Evolutionary conservation across 768 basidiomycete species (phyloP).

Genomic region (Tephrocybe sp.): DNA sequence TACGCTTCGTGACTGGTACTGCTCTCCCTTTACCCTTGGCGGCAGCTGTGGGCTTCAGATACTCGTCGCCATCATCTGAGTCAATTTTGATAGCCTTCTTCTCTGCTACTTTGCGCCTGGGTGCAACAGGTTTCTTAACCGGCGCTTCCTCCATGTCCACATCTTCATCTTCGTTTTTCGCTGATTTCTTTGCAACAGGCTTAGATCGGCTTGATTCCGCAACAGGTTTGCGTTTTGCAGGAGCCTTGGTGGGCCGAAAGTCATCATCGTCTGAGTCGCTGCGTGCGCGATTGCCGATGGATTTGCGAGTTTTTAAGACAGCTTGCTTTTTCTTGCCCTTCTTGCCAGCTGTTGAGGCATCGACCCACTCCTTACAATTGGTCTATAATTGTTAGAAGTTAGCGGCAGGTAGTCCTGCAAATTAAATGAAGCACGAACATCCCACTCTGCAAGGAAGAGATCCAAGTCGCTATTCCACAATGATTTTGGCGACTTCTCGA

Average conservation of each 20-base stretch:
- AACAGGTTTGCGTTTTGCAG: conserved; percentile 40
- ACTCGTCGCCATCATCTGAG: conserved; percentile 18
- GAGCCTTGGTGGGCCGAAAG: conserved; percentile 47
- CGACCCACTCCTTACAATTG: conserved; percentile 48
- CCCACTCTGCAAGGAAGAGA: conserved; percentile 79
- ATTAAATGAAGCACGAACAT: conserved; percentile 49
- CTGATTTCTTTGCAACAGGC: conserved; percentile 25
- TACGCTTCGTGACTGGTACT: conserved; percentile 52
- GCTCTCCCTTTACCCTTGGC: conserved; percentile 22
- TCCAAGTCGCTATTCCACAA: conserved; percentile 93
- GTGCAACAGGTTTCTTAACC: conserved; percentile 12
- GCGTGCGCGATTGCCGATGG: conserved; percentile 33
- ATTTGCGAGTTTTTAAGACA: conserved; percentile 47
- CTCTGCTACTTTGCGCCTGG: conserved; percentile 21
- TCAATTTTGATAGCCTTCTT: conserved; percentile 20
- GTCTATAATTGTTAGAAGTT: conserved; percentile 23
- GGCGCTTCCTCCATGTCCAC: conserved; percentile 23
- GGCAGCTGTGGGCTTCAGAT: neutral
- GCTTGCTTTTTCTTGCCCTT: conserved; percentile 48
- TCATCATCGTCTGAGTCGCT: conserved; percentile 44
- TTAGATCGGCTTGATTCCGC: conserved; percentile 26
- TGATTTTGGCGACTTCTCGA: conserved; percentile 75
- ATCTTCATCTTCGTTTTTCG: conserved; percentile 25
- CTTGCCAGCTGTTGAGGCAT: conserved; percentile 42
- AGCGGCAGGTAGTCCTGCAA: neutral